Conservation (phyloP, 306 rosid genomes). For the Sphenostylis stenocarpa region DNA sequence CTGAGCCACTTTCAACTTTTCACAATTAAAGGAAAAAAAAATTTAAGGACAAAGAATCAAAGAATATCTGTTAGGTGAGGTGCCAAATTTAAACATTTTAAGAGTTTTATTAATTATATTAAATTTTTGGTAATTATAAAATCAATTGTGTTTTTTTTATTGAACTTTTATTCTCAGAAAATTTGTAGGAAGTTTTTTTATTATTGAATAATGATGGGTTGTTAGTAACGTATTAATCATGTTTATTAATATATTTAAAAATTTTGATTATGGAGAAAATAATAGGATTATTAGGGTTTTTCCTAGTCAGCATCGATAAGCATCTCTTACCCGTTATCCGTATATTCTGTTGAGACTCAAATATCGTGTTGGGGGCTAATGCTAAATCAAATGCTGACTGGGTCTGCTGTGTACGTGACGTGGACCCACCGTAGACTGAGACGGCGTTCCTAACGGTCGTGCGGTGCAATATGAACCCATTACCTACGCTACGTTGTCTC, state of each 20-base stretch:
- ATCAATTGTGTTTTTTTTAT: too few species aligned
- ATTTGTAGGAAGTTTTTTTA: too few species aligned
- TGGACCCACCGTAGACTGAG: conserved; percentile 38
- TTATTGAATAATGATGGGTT: too few species aligned
- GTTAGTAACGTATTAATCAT: too few species aligned
- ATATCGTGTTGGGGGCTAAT: conserved; percentile 37
- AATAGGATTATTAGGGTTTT: background rate
- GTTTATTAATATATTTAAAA: too few species aligned
- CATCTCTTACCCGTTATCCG: conserved; percentile 39
- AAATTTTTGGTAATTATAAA: too few species aligned
- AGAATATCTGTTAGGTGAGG: background rate
- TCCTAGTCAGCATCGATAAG: conserved; percentile 36
- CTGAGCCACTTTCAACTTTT: background rate
- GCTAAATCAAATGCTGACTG: conserved; percentile 20
- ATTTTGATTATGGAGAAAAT: too few species aligned
- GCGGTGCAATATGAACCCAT: conserved; percentile 32
- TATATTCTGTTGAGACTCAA: conserved; percentile 40
- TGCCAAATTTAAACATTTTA: background rate
- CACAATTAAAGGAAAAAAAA: too few species aligned
- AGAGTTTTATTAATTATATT: too few species aligned
- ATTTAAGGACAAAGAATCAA: background rate
- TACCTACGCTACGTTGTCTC: background rate
- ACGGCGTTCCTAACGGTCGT: conserved; percentile 57
- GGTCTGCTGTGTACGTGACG: background rate
- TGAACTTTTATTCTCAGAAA: too few species aligned